Base-by-base conservation (phyloP, 2,329 filamentous ascomycete genomes). In the Fusarium acutatum region DNA sequence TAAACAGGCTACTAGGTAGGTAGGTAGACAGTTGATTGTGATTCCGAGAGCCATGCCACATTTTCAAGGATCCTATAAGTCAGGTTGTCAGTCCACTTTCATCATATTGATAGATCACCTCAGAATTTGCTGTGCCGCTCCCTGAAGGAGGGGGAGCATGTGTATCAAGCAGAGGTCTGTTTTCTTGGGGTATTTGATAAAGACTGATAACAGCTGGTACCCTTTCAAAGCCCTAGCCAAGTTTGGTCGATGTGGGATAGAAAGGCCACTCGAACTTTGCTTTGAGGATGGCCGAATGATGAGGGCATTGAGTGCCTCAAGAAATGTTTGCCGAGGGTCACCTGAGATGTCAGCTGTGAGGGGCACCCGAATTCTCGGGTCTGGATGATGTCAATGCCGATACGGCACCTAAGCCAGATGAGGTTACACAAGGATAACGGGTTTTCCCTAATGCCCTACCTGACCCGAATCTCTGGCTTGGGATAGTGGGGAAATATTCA, bases 331-430 rank as follows among this genome's bases (percentile, higher is more conserved):
- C 26, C 7, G 26, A 47, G n/a, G 30, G 22, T 26, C 20, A 28
- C 11, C 24, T 35, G 53, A 30, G 15, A 22, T 47, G 20, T 17
- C 41, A 34, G 28, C 47, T 44, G 41, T 58, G 40, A 50, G 22
- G 50, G 56, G 37, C 12, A 41, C 24, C 46, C 64, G 37, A 28
- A 30, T 46, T 43, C 34, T 9, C 17, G 40, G 53, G 32, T 15
- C 30, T 32, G 13, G 59, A 35, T 65, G 53, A 69, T 71, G 54
- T 41, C 56, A 69, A 71, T 37, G 28, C 34, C n/a, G 41, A 38
- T 40, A 22, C 13, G 12, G 28, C 22, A 26, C n/a, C 54, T 54
- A 60, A 41, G 28, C 47, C 28, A 56, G 47, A 60, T 43, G 35
- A 60, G 58, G 49, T 67, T 62, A 60, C 65, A 60, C 65, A 60